These are phyloP conservation scores for Helenozyma rhizophorensis DNA, from an alignment of 805 yeast genomes.

Conservation along the genomic window DNA sequence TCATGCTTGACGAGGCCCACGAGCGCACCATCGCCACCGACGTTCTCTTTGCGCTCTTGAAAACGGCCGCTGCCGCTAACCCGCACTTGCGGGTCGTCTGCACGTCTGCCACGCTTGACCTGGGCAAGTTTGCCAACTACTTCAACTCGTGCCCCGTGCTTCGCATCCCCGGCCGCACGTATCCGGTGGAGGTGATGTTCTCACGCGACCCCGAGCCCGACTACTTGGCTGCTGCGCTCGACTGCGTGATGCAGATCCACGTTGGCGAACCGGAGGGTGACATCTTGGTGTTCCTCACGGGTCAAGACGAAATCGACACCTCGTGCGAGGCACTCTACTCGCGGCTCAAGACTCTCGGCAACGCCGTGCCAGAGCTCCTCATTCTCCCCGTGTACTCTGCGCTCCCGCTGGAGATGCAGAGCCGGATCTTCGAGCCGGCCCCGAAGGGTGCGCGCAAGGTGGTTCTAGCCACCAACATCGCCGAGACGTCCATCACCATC, in stretches of 20 bases:
- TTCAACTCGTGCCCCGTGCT: conserved; percentile 80
- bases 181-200: conserved; percentile 81
- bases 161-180: conserved; percentile 84
- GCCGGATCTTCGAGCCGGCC: conserved; percentile 83
- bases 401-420: conserved; percentile 85
- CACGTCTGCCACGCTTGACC: conserved; percentile 91
- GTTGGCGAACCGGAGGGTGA: conserved; percentile 75
- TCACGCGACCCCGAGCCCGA: conserved; percentile 83
- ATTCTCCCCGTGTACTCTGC: conserved; percentile 89
- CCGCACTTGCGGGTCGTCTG: conserved; percentile 75
- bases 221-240: conserved; percentile 77
- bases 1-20: conserved; percentile 96
- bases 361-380: conserved; percentile 58
- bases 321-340: conserved; percentile 72
- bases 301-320: conserved; percentile 93
- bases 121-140: conserved; percentile 75
- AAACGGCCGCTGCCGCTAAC: conserved; percentile 64
- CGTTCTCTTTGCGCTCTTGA: conserved; percentile 78
- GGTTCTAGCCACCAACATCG: conserved; percentile 92
- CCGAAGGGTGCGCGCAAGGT: conserved; percentile 82
- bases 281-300: conserved; percentile 77
- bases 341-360: conserved; percentile 60
- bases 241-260: conserved; percentile 83
- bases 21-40: conserved; percentile 95
- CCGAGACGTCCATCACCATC: conserved; percentile 94